Conservation (phyloP, 352 stramenopile genomes). For the Blastocystis sp. region DNA sequence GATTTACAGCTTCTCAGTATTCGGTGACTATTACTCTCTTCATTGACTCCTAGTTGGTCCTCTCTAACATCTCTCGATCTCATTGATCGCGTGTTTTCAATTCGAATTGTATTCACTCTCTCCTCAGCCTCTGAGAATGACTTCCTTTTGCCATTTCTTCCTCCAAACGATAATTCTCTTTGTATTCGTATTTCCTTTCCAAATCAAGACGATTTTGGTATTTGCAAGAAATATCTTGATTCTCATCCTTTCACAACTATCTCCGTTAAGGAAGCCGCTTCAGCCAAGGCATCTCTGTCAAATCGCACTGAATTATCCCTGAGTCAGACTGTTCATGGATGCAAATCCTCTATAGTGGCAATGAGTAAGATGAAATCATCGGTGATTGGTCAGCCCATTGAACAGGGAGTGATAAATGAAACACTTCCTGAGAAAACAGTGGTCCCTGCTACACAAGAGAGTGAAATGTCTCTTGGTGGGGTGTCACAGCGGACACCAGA, state of each 20-base stretch:
- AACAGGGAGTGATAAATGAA: background rate
- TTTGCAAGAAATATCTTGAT: background rate
- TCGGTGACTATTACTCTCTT: background rate
- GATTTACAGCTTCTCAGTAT: slow-evolving; percentile 42
- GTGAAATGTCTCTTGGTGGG: too few species aligned
- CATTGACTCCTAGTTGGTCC: background rate
- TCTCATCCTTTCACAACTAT: background rate
- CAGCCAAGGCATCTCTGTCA: background rate
- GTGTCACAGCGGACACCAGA: too few species aligned
- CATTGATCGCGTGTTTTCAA: slow-evolving; percentile 16
- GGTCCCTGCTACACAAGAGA: slow-evolving; percentile 9
- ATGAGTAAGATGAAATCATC: background rate
- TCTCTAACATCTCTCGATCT: slow-evolving; percentile 3
- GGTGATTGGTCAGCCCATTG: background rate
- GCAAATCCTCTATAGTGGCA: slow-evolving; percentile 47
- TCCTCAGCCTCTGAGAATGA: background rate
- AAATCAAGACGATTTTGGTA: background rate
- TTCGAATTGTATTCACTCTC: background rate
- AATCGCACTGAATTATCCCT: slow-evolving; percentile 7
- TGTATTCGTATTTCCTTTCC: background rate
- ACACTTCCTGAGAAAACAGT: background rate
- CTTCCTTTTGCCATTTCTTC: background rate
- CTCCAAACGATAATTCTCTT: background rate
- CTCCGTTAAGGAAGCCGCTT: background rate
- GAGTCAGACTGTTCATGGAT: slow-evolving; percentile 25